These are phyloP conservation scores for Macroventuria anomochaeta DNA, from an alignment of 2,329 filamentous ascomycete species.

Conservation along the genomic window DNA sequence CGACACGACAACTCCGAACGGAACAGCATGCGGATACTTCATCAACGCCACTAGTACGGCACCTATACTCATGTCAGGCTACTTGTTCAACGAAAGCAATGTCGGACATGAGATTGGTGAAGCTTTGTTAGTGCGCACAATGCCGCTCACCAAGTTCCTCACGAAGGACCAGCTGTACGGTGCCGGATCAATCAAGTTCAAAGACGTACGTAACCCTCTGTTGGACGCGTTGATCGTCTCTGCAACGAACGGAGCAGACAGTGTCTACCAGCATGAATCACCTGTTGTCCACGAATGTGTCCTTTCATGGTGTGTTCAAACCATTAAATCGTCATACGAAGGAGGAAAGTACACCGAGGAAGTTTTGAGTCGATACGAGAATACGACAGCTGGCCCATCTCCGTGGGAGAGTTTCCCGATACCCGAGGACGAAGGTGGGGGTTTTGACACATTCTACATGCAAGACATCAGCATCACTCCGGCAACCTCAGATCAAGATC, in stretches of 20 bases:
- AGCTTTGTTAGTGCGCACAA: constrained; percentile 15
- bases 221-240: constrained; percentile 23
- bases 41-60: constrained; percentile 24
- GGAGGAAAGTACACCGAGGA: constrained; percentile 29
- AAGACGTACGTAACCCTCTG: constrained; percentile 25
- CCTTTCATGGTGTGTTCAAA: constrained; percentile 38
- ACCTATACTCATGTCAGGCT: constrained; percentile 30
- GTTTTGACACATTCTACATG: too few species aligned
- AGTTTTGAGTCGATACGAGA: background rate
- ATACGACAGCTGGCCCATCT: constrained; percentile 12
- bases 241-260: background rate
- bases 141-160: constrained; percentile 16
- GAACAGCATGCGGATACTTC: constrained; percentile 35
- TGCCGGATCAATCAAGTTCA: constrained; percentile 28
- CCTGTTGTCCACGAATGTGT: constrained; percentile 32
- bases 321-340: constrained; percentile 30
- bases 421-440: too few species aligned
- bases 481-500: too few species aligned
- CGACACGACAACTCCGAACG: constrained; percentile 19
- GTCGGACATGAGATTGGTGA: constrained; percentile 1
- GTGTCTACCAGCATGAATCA: constrained; percentile 15
- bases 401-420: constrained; percentile 24
- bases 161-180: constrained; percentile 7
- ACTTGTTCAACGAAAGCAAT: background rate
- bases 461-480: constrained; percentile 15